Conservation (phyloP, 495 filamentous ascomycete genomes). For the Hypoxylon intermedium region DNA sequence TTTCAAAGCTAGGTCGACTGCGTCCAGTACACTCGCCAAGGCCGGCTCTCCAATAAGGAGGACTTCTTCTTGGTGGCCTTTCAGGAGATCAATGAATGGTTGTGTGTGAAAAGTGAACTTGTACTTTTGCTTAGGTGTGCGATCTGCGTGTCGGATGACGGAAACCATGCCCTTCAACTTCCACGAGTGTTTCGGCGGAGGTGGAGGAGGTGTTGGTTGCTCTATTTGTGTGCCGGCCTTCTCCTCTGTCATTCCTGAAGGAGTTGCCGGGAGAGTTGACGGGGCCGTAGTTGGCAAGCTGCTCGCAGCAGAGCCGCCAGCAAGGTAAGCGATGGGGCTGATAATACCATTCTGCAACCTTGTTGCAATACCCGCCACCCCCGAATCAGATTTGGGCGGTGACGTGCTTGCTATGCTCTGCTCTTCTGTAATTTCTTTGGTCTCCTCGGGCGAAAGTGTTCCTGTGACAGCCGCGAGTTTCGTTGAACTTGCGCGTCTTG, state of each 20-base stretch:
- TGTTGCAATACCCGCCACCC: slow-evolving; percentile 35
- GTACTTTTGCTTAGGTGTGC: slow-evolving; percentile 98
- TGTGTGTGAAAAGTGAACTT: slow-evolving; percentile 98
- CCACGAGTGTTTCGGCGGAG: slow-evolving; percentile 94
- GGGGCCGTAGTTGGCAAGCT: slow-evolving; percentile 53
- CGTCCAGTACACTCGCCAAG: slow-evolving; percentile 84
- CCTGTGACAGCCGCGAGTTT: slow-evolving; percentile 45
- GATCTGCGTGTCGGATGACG: slow-evolving; percentile 93
- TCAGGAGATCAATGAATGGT: slow-evolving; percentile 91
- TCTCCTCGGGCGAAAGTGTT: slow-evolving; percentile 44
- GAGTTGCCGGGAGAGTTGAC: slow-evolving; percentile 51
- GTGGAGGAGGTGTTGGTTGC: slow-evolving; percentile 65
- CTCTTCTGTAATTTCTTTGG: slow-evolving; percentile 45
- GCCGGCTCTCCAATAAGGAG: slow-evolving; percentile 91
- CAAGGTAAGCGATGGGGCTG: slow-evolving; percentile 43
- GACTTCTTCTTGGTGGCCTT: slow-evolving; percentile 95
- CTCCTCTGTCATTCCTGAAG: slow-evolving; percentile 38
- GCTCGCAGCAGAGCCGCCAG: slow-evolving; percentile 43
- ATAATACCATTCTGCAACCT: slow-evolving; percentile 47
- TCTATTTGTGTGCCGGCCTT: slow-evolving; percentile 42
- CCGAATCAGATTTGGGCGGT: slow-evolving; percentile 45
- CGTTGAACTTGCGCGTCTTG: slow-evolving; percentile 39
- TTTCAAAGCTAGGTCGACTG: slow-evolving; percentile 78
- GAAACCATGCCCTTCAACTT: slow-evolving; percentile 98
- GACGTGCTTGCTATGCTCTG: slow-evolving; percentile 30